Evolutionary conservation across 495 filamentous ascomycete species (phyloP).

Genomic region (Penicillium fimorum): DNA sequence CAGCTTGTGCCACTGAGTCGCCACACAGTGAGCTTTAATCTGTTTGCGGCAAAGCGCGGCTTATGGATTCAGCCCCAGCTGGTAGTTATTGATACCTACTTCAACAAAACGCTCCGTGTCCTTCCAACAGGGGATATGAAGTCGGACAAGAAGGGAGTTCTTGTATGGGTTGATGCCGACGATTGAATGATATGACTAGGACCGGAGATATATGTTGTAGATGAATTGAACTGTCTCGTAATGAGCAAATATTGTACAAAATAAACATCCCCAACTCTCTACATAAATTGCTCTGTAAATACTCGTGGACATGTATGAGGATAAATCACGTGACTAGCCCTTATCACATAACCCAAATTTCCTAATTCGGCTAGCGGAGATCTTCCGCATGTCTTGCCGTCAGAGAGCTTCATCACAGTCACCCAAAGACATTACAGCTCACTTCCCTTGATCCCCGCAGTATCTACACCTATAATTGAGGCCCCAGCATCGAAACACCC

Average conservation of each 20-base stretch:
- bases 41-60: constrained; percentile 59
- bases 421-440: constrained; percentile 8
- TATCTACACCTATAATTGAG: not conserved
- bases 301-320: constrained; percentile 7
- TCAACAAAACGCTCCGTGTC: constrained; percentile 79
- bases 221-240: constrained; percentile 3
- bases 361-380: constrained; percentile 37
- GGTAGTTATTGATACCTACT: constrained; percentile 81
- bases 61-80: constrained; percentile 71
- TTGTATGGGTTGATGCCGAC: constrained; percentile 62
- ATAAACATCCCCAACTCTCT: not conserved
- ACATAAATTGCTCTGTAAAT: not conserved
- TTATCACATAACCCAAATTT: constrained; percentile 28
- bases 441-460: not conserved
- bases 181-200: constrained; percentile 26
- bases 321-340: constrained; percentile 30
- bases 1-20: constrained; percentile 78
- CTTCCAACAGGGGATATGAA: constrained; percentile 71
- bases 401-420: constrained; percentile 28
- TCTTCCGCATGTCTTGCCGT: constrained; percentile 33
- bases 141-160: constrained; percentile 67
- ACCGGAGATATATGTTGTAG: not conserved
- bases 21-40: constrained; percentile 63
- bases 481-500: not conserved
- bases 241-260: constrained; percentile 1